phyloP scores from a whole-genome alignment of 176 grass and related monocot species.

The Coix lacrymajobi region DNA sequence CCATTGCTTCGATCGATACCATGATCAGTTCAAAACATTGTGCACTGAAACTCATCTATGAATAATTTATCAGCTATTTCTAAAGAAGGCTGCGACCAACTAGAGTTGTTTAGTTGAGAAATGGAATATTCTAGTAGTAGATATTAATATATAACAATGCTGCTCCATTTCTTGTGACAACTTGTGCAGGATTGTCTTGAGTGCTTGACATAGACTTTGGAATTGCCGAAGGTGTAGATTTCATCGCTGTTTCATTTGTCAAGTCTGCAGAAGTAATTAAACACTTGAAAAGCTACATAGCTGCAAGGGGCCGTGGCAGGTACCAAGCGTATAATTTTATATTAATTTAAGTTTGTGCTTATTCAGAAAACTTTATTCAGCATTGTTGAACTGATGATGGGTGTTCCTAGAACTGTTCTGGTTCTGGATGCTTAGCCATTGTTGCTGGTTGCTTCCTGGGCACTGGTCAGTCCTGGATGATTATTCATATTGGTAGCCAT shows the following conservation, averaged over 20 bases:
- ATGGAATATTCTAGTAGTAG: background rate
- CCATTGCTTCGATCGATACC: background rate
- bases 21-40: background rate
- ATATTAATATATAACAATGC: background rate
- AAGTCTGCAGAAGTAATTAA: constrained; percentile 97
- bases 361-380: background rate
- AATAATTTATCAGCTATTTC: constrained; percentile 6
- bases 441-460: background rate
- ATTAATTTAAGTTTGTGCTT: background rate
- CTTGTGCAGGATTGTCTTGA: constrained; percentile 87
- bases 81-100: background rate
- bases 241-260: constrained; percentile 96
- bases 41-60: background rate
- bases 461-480: background rate
- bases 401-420: background rate
- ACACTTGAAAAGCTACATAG: constrained; percentile 96
- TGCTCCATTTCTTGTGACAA: constrained; percentile 17
- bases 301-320: constrained; percentile 74
- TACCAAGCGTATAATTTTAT: constrained; percentile 22
- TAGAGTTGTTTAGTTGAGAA: background rate
- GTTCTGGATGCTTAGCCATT: background rate
- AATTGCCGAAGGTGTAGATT: constrained; percentile 94
- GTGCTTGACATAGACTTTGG: constrained; percentile 99
- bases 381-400: background rate
- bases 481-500: background rate